These are phyloP conservation scores for Herpomyces periplanetae DNA, from an alignment of 2,329 filamentous ascomycete genomes.

Conservation along the genomic window DNA sequence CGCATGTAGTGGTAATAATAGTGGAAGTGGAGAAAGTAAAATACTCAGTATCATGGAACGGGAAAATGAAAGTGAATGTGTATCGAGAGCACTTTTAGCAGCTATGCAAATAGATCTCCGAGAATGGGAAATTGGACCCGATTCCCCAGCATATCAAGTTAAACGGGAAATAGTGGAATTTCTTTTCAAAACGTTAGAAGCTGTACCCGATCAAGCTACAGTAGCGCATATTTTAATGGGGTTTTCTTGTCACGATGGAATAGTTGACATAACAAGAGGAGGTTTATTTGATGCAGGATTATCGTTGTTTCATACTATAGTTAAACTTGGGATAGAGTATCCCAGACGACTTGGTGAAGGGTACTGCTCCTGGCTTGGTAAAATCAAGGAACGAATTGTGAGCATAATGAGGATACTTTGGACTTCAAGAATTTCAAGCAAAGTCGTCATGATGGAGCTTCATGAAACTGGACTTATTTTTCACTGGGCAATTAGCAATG, in stretches of 20 bases:
- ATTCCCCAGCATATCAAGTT: slow-evolving; percentile 32
- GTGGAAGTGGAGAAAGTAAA: slow-evolving; percentile 29
- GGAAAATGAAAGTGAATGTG: slow-evolving; percentile 36
- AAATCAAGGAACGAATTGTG: slow-evolving; percentile 21
- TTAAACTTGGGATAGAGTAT: slow-evolving; percentile 27
- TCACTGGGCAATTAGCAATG: slow-evolving; percentile 27
- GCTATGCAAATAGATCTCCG: slow-evolving; percentile 23
- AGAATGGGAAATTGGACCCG: slow-evolving; percentile 28
- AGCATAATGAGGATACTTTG: slow-evolving; percentile 39
- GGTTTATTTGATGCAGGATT: slow-evolving; percentile 27
- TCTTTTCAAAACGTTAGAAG: slow-evolving; percentile 34
- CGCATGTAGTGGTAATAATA: slow-evolving; percentile 19
- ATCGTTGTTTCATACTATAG: slow-evolving; percentile 47
- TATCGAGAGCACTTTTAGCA: slow-evolving; percentile 27
- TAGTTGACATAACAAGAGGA: slow-evolving; percentile 22
- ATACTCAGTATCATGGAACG: slow-evolving; percentile 58
- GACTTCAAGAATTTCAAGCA: slow-evolving; percentile 36
- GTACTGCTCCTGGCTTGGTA: slow-evolving; percentile 25
- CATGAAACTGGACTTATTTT: slow-evolving; percentile 43
- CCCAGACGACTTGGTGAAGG: slow-evolving; percentile 19
- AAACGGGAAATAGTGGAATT: slow-evolving; percentile 60
- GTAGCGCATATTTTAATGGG: slow-evolving; percentile 69
- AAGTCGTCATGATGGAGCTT: slow-evolving; percentile 35
- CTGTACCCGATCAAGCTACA: slow-evolving; percentile 34
- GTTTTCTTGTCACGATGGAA: slow-evolving; percentile 33